Conservation (phyloP, 2,329 filamentous ascomycete genomes). For the Colletotrichum camelliae region DNA sequence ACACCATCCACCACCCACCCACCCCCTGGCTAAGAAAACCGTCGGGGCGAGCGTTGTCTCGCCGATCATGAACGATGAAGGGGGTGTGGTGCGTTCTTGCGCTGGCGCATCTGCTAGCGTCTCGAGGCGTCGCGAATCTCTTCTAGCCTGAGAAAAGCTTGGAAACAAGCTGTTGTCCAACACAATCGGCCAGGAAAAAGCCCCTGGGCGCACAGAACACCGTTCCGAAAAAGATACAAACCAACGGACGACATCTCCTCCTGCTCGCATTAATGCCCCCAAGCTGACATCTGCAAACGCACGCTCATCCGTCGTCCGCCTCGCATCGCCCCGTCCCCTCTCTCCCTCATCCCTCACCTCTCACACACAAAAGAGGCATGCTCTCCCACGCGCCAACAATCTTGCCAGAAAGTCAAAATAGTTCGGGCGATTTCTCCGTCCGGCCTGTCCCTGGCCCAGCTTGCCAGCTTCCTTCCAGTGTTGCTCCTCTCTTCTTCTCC, state of each 20-base stretch:
- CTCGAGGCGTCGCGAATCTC: background rate
- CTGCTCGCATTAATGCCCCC: background rate
- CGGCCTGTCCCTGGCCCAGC: background rate
- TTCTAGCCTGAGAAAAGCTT: slow-evolving; percentile 1
- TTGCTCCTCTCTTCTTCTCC: background rate
- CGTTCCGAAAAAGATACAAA: background rate
- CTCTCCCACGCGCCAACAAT: background rate
- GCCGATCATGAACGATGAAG: slow-evolving; percentile 6
- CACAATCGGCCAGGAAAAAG: background rate
- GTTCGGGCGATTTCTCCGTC: background rate
- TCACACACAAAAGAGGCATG: background rate
- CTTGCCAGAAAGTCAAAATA: background rate
- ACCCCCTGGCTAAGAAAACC: slow-evolving; percentile 13
- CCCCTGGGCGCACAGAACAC: background rate
- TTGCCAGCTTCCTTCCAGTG: background rate
- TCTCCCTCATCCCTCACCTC: background rate
- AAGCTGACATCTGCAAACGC: slow-evolving; percentile 13
- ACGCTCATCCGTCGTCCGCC: background rate
- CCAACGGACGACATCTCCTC: background rate
- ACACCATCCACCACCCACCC: background rate
- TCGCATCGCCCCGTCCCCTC: background rate
- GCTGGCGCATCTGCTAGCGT: slow-evolving; percentile 5
- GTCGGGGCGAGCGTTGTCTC: slow-evolving; percentile 12
- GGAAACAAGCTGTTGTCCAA: background rate
- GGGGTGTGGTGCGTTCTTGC: background rate